These are phyloP conservation scores for Marasmius oreades DNA, from an alignment of 1,284 basidiomycete species.

Conservation along the genomic window DNA sequence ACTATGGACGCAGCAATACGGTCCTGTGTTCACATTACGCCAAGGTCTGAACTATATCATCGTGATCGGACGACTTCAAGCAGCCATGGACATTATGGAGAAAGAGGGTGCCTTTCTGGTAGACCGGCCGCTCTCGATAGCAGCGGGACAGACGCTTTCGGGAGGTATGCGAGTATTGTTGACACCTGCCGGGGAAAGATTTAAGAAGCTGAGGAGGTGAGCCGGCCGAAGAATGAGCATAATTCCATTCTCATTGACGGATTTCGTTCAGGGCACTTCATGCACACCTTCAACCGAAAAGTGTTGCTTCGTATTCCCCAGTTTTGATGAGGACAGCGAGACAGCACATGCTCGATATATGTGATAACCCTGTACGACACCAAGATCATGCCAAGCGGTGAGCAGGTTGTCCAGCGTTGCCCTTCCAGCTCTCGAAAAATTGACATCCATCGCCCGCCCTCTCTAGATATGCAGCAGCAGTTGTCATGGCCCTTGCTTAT, in stretches of 20 bases:
- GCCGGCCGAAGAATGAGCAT: background rate
- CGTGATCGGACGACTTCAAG: conserved; percentile 40
- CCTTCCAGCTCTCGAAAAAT: background rate
- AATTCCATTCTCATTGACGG: background rate
- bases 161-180: conserved; percentile 21
- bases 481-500: conserved; percentile 65
- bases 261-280: conserved; percentile 27
- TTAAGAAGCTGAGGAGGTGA: conserved; percentile 24
- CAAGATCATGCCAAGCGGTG: conserved; percentile 28
- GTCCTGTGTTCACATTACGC: conserved; percentile 39
- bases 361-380: conserved; percentile 32
- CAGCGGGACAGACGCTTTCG: conserved; percentile 25
- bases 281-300: conserved; percentile 34
- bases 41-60: conserved; percentile 34
- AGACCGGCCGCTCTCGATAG: conserved; percentile 29
- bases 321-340: conserved; percentile 34
- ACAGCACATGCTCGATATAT: conserved; percentile 33
- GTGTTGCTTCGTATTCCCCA: conserved; percentile 26
- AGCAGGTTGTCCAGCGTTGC: too few species aligned
- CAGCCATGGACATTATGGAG: conserved; percentile 37
- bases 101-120: conserved; percentile 27
- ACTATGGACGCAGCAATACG: conserved; percentile 42
- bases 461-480: conserved; percentile 56
- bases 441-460: background rate
- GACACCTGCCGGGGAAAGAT: conserved; percentile 20